Evolutionary conservation across 352 stramenopile species (phyloP).

Genomic region (Globisporangium cystogenes): DNA sequence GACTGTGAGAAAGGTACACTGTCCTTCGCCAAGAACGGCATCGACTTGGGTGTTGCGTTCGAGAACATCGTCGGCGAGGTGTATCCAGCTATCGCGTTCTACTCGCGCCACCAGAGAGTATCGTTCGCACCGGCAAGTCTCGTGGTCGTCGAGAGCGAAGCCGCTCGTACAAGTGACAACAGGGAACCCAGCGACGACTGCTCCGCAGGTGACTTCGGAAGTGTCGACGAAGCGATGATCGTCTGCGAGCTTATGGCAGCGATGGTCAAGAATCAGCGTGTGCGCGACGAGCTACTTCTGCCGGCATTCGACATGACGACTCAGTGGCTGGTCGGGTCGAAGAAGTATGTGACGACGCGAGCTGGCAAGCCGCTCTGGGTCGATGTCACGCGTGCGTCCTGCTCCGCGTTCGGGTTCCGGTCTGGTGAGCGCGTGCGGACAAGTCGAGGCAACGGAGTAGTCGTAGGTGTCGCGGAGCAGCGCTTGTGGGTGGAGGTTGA

Average conservation of each 20-base stretch:
- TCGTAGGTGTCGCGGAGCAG: constrained; percentile 54
- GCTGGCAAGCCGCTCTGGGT: constrained; percentile 65
- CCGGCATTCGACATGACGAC: constrained; percentile 47
- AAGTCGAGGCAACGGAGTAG: constrained; percentile 57
- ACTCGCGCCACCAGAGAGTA: constrained; percentile 87
- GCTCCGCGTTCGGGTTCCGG: constrained; percentile 39
- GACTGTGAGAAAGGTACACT: constrained; percentile 85
- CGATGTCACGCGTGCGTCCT: constrained; percentile 35
- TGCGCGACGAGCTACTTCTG: constrained; percentile 22
- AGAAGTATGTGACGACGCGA: constrained; percentile 53
- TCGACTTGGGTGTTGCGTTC: constrained; percentile 82
- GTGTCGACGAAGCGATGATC: constrained; percentile 49
- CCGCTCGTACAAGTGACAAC: background rate
- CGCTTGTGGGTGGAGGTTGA: constrained; percentile 83
- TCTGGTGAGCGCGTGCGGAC: constrained; percentile 61
- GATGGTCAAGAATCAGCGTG: constrained; percentile 21
- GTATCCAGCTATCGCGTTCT: constrained; percentile 91
- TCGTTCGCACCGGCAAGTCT: constrained; percentile 33
- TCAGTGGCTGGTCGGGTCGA: constrained; percentile 43
- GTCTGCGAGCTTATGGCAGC: constrained; percentile 55
- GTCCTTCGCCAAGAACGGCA: constrained; percentile 88
- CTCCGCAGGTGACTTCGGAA: constrained; percentile 5
- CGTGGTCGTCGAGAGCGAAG: background rate
- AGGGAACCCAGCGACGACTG: background rate
- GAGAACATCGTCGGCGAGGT: constrained; percentile 89